Base-by-base conservation (phyloP, 441 rosid genomes). In the Erodium chrysanthum region DNA sequence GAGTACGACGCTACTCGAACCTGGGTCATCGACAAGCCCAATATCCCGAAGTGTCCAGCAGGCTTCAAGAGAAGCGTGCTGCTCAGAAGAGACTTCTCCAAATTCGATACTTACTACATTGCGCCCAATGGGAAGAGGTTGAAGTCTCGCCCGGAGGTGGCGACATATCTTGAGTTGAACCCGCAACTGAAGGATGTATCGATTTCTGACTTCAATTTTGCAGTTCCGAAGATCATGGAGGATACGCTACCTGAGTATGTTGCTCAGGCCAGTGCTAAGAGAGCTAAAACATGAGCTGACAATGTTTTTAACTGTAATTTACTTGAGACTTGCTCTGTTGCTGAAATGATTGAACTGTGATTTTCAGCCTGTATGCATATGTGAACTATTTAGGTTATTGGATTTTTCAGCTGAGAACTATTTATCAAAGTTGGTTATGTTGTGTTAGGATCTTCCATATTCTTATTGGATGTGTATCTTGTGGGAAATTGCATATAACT, bases 11-110 rank as follows among this genome's bases (percentile, higher is more conserved):
- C 85, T 7, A 62, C 84, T 15, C 78, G 90, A 27, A 86, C 88
- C 0, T 92, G 96, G 98, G 96, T 86, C 68, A 82, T 92, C 8
- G 98, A 92, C 79, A 86, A 65, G 81, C 96, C 96, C 56, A 90
- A 91, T 71, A 18, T 89, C 54, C 96, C 97, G 0, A 92, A 86
- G 81, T 86, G 96, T 0, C 97, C 97, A 0, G 71, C 61, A 72
- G 98, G 96, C 69, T 92, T 92, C 80, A 87, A 82, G 80, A 76
- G 98, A 65, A 84, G 82, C 73, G 78, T 92, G 71, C 79, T 86
- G 50, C 85, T 92, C 4, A 77, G 98, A 35, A 83, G 56, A 68
- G 96, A 92, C 70, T 88, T 77, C 80, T 86, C 96, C n/a, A 92
- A 87, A 82, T 74, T 92, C 83, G 98, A 92, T 68, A 88, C 96